Conservation (phyloP, 2,329 filamentous ascomycete species). For the Penicillium paneum region DNA sequence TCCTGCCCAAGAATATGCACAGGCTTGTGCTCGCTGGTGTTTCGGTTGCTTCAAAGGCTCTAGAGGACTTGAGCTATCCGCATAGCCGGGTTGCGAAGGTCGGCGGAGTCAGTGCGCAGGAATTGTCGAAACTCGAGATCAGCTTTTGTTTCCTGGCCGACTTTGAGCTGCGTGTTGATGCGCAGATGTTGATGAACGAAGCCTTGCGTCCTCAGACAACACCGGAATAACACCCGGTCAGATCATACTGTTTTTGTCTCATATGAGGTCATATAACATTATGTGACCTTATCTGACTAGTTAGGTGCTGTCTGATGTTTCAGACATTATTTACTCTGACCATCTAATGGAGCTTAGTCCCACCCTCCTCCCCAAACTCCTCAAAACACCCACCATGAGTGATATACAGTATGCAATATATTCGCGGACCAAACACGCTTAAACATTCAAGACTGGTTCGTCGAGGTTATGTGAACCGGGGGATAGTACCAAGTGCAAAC, state of each 20-base stretch:
- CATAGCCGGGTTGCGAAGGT: constrained; percentile 82
- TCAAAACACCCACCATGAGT: not conserved
- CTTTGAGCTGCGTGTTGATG: constrained; percentile 70
- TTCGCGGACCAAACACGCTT: not conserved
- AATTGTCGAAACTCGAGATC: constrained; percentile 82
- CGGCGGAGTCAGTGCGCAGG: constrained; percentile 77
- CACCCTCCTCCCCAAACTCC: not conserved
- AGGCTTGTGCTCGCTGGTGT: constrained; percentile 79
- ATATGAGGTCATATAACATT: not conserved
- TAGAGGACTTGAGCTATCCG: constrained; percentile 88
- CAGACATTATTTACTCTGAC: not conserved
- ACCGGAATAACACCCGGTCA: not conserved
- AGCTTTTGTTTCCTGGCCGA: constrained; percentile 84
- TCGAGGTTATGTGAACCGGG: constrained; percentile 40
- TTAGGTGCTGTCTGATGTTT: not conserved
- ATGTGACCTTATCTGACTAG: constrained; percentile 1
- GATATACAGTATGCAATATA: not conserved
- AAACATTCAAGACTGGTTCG: constrained; percentile 14
- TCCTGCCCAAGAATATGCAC: constrained; percentile 82
- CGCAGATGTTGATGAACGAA: constrained; percentile 53
- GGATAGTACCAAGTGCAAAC: constrained; percentile 62
- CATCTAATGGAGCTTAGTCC: not conserved
- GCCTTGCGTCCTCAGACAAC: constrained; percentile 22
- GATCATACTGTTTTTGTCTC: not conserved
- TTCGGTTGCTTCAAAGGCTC: constrained; percentile 84